These are phyloP conservation scores for Pythium rishiriense DNA, from an alignment of 352 stramenopile species.

Conservation along the genomic window DNA sequence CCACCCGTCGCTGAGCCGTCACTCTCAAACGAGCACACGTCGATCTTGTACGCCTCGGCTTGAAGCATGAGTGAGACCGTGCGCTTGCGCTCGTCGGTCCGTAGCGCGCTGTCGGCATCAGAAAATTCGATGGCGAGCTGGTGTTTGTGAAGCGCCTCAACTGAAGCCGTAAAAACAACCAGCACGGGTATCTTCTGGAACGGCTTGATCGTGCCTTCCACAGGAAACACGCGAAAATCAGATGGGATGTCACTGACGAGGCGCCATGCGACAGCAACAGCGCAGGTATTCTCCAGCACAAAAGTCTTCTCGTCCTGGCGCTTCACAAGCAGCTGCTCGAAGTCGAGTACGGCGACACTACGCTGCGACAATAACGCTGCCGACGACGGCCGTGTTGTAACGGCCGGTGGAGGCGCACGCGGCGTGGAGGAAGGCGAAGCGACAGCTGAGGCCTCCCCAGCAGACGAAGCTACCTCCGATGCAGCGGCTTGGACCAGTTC, in stretches of 20 bases:
- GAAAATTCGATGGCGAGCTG: constrained; percentile 78
- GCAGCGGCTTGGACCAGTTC: constrained; percentile 21
- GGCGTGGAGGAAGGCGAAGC: constrained; percentile 5
- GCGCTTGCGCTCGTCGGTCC: constrained; percentile 39
- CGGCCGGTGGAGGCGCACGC: not conserved
- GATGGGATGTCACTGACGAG: constrained; percentile 38
- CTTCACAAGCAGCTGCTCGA: constrained; percentile 91
- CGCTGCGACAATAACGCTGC: not conserved
- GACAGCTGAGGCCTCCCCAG: not conserved
- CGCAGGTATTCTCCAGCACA: constrained; percentile 80
- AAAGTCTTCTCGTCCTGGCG: constrained; percentile 88
- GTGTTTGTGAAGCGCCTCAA: constrained; percentile 66
- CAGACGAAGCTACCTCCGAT: not conserved
- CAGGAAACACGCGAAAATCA: constrained; percentile 77
- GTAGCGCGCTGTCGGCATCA: constrained; percentile 70
- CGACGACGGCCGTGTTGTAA: not conserved
- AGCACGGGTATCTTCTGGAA: constrained; percentile 61
- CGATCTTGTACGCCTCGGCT: constrained; percentile 92
- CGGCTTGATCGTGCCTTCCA: constrained; percentile 71
- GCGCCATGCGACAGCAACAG: constrained; percentile 78
- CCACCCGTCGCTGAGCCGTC: constrained; percentile 26
- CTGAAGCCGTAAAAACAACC: constrained; percentile 70
- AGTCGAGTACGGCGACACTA: constrained; percentile 67
- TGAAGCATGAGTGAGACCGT: constrained; percentile 40
- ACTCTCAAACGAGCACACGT: constrained; percentile 84